Percentiles rank a stretch among this genome's conserved stretches.
Evolutionary conservation across 192 early-diverging fungal genomes (phyloP).

Genomic region (Linnemannia hyalina): DNA sequence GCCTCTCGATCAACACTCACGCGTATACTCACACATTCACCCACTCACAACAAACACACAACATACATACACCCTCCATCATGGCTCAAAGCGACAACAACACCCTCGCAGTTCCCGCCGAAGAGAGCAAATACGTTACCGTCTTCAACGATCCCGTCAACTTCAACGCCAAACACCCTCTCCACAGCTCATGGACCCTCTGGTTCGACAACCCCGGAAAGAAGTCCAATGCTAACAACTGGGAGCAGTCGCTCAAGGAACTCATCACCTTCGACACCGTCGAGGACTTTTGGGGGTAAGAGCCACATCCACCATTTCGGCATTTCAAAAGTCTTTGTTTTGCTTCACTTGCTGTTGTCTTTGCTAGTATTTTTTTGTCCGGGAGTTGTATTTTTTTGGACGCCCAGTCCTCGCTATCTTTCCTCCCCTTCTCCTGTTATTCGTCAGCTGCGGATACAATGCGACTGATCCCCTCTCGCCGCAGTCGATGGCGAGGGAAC

Average conservation of each 20-base stretch:
- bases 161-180: constrained; percentile 87
- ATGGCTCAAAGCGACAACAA: constrained; percentile 53
- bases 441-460: constrained; percentile 33
- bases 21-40: background rate
- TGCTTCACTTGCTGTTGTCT: background rate
- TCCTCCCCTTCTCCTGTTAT: background rate
- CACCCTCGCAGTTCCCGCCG: constrained; percentile 45
- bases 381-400: background rate
- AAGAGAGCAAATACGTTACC: constrained; percentile 52
- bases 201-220: constrained; percentile 94
- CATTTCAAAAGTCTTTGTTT: background rate
- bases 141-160: constrained; percentile 62
- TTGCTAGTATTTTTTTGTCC: background rate
- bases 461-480: background rate
- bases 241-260: constrained; percentile 90
- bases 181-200: constrained; percentile 92
- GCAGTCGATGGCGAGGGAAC: background rate
- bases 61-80: constrained; percentile 6
- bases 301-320: background rate
- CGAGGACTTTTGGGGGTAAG: constrained; percentile 98
- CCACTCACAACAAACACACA: background rate
- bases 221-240: constrained; percentile 81
- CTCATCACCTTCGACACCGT: constrained; percentile 92
- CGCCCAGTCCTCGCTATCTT: background rate
- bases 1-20: background rate